phyloP scores from a whole-genome alignment of 2,329 filamentous ascomycete species.

The Colletotrichum magnum region DNA sequence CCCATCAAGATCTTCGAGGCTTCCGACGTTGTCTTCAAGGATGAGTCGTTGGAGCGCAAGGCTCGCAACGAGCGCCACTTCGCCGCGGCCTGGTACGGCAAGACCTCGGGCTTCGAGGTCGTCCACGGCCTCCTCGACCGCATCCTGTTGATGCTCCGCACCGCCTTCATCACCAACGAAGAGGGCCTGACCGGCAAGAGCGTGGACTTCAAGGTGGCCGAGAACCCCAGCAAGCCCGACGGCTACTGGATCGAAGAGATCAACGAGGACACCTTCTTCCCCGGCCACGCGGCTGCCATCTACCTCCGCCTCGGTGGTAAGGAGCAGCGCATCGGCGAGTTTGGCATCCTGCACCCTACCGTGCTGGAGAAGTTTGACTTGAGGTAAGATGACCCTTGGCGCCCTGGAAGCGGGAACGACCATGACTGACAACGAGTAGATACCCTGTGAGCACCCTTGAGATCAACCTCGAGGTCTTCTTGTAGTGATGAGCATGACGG shows the following conservation, averaged over 20 bases:
- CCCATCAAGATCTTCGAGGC: constrained; percentile 95
- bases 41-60: constrained; percentile 84
- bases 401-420: neutral
- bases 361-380: constrained; percentile 96
- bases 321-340: constrained; percentile 84
- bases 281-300: constrained; percentile 89
- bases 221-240: constrained; percentile 71
- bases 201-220: constrained; percentile 66
- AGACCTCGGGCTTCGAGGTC: constrained; percentile 93
- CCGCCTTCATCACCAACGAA: constrained; percentile 82
- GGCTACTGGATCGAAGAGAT: constrained; percentile 97
- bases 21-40: constrained; percentile 93
- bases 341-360: constrained; percentile 93
- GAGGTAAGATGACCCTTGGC: constrained; percentile 65
- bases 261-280: constrained; percentile 91
- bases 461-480: constrained; percentile 93
- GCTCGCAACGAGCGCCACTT: constrained; percentile 95
- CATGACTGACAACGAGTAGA: constrained; percentile 55
- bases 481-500: constrained; percentile 64
- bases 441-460: constrained; percentile 95
- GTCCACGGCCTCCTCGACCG: constrained; percentile 96
- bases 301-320: constrained; percentile 82
- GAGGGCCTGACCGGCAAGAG: constrained; percentile 72
- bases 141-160: constrained; percentile 91
- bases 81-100: constrained; percentile 95